These are phyloP conservation scores for Edaphochlamys debaryana DNA, from an alignment of 139 green algal species.

Conservation along the genomic window DNA sequence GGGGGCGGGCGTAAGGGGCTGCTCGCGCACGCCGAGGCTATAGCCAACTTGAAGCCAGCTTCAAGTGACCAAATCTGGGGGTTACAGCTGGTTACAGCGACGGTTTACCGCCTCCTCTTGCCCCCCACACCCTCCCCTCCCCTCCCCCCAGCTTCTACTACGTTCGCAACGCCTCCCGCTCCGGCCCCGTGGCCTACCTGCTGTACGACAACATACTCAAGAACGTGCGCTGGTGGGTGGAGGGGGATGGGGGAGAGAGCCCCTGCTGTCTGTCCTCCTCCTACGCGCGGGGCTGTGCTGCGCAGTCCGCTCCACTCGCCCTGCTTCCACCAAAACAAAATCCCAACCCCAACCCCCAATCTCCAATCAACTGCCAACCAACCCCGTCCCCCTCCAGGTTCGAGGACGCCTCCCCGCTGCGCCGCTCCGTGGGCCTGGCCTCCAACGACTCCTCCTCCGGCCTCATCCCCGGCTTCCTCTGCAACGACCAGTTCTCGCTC, in stretches of 20 bases:
- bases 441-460: slow-evolving; percentile 3
- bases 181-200: slow-evolving; percentile 26
- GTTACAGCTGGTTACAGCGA: too few species aligned
- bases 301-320: too few species aligned
- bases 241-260: too few species aligned
- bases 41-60: too few species aligned
- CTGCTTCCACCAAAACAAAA: too few species aligned
- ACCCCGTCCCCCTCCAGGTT: neutral
- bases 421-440: neutral
- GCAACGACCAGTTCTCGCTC: slow-evolving; percentile 36
- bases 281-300: too few species aligned
- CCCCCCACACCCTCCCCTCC: neutral
- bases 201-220: slow-evolving; percentile 36
- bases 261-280: too few species aligned
- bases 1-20: too few species aligned
- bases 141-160: slow-evolving; percentile 32
- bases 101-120: neutral
- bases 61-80: too few species aligned
- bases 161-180: slow-evolving; percentile 11
- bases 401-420: slow-evolving; percentile 20
- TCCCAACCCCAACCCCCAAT: too few species aligned
- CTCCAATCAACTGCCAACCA: too few species aligned
- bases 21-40: too few species aligned
- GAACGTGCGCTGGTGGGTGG: slow-evolving; percentile 31
- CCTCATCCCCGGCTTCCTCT: neutral